phyloP scores from a whole-genome alignment of 306 rosid species.

The Delonix regia region DNA sequence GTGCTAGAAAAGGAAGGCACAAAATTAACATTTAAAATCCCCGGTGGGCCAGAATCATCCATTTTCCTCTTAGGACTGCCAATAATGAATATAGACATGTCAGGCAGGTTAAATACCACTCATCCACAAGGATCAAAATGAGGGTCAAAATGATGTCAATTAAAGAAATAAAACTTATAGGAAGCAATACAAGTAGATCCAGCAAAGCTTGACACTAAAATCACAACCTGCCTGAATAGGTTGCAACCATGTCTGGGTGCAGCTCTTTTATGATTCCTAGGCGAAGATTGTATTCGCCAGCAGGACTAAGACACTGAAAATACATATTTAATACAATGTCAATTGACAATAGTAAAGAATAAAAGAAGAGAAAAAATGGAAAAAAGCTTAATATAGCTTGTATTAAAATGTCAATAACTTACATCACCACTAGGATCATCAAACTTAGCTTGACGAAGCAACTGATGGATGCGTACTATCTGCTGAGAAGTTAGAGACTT shows the following conservation, averaged over 20 bases:
- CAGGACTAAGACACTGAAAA: slow-evolving; percentile 96
- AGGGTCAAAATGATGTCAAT: slow-evolving; percentile 26
- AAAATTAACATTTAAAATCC: background rate
- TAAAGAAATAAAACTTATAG: slow-evolving; percentile 12
- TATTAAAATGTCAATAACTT: slow-evolving; percentile 45
- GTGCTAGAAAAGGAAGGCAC: slow-evolving; percentile 18
- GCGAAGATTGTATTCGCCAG: slow-evolving; percentile 97
- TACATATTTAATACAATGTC: slow-evolving; percentile 30
- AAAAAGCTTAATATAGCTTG: slow-evolving; percentile 25
- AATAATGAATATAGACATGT: background rate
- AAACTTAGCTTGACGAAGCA: slow-evolving; percentile 97
- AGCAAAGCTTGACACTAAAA: slow-evolving; percentile 37
- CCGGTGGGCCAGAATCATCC: background rate
- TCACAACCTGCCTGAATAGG: slow-evolving; percentile 95
- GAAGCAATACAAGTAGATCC: slow-evolving; percentile 33
- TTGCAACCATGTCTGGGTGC: slow-evolving; percentile 99
- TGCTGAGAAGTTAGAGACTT: slow-evolving; percentile 91
- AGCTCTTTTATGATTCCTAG: slow-evolving; percentile 94
- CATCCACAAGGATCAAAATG: slow-evolving; percentile 27
- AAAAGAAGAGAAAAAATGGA: slow-evolving; percentile 9
- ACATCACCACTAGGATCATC: slow-evolving; percentile 93
- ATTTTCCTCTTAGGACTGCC: background rate
- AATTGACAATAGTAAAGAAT: slow-evolving; percentile 33
- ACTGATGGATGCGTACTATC: slow-evolving; percentile 90
- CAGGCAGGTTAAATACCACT: slow-evolving; percentile 18